Evolutionary conservation across 345 rosid genomes (phyloP).

Genomic region (Diplotaxis tenuifolia): DNA sequence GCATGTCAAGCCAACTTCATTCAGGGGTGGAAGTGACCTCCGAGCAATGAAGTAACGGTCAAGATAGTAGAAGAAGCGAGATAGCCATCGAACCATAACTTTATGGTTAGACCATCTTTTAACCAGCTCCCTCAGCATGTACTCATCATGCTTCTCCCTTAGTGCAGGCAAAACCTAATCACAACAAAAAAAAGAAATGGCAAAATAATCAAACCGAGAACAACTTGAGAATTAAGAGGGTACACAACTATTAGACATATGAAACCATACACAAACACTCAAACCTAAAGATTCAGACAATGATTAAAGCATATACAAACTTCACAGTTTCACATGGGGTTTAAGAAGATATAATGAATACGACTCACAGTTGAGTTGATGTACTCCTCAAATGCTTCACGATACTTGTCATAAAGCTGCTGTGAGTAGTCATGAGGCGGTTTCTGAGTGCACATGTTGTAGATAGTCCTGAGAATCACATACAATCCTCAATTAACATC

Average conservation of each 20-base stretch:
- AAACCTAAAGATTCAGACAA: neutral
- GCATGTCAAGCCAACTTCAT: conserved; percentile 80
- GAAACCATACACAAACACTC: neutral
- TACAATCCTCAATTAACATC: neutral
- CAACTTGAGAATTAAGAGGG: neutral
- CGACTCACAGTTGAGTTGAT: conserved; percentile 59
- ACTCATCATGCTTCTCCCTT: conserved; percentile 80
- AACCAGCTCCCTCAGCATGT: conserved; percentile 77
- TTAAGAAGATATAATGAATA: neutral
- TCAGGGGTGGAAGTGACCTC: conserved; percentile 67
- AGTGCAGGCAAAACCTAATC: conserved; percentile 64
- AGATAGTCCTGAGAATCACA: conserved; percentile 54
- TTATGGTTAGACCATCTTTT: conserved; percentile 87
- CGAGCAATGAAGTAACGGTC: conserved; percentile 84
- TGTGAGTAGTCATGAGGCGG: conserved; percentile 82
- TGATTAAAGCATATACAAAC: neutral
- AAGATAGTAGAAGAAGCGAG: conserved; percentile 80
- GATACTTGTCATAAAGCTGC: conserved; percentile 81
- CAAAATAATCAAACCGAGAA: neutral
- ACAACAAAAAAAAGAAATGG: conserved; percentile 1
- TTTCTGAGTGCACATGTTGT: conserved; percentile 87
- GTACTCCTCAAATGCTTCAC: conserved; percentile 65
- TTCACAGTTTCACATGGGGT: neutral
- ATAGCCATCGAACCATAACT: conserved; percentile 84
- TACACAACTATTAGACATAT: neutral